Base-by-base conservation (phyloP, 768 basidiomycete species). In the Hypholoma fasciculare region DNA sequence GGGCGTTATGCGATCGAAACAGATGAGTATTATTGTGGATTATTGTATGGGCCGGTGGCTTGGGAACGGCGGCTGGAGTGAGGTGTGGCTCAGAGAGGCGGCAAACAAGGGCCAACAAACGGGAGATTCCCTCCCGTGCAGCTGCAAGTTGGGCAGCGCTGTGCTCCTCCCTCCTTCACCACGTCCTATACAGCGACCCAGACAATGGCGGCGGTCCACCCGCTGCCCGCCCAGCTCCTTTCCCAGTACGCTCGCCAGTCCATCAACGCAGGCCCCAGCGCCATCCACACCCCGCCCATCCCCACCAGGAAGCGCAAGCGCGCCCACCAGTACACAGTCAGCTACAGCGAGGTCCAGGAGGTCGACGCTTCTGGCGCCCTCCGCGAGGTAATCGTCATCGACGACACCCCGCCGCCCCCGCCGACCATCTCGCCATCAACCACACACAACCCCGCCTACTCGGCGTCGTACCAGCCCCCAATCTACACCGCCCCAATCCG, bases 301-400 rank as follows among this genome's bases (percentile, higher is more conserved):
- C 76, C 83, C 48, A 84, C 87, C 62, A 86, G 90, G 78, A 92
- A 92, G 76, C 86, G 91, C 64, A 92, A 92, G 78, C 85, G 90
- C 70, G 81, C 87, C 30, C 87, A 88, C 66, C 88, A 90, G 66
- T 90, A 82, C 72, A 88, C 87, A 20, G 88, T 94, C 73, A 88
- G 83, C 77, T 94, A 92, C 78, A 91, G 88, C 69, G 91, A 94
- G 71, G 90, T 92, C 40, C 87, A 93, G 66, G 92, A 94, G 75
- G 82, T 93, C 70, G 92, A 94, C 74, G 81, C 78, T 64, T 78
- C 88, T 49, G 92, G 92, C 60, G 78, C 81, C 63, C 78, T 92
- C 39, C 78, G 92, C 53, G 92, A 94, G 72, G 89, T 94, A 70
- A 94, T 95, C 73, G 88, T 95, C 65, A 93, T 95, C 72, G 93